These are phyloP conservation scores for Stenogyne calaminthoides DNA, from an alignment of 305 asterid species.

Conservation along the genomic window DNA sequence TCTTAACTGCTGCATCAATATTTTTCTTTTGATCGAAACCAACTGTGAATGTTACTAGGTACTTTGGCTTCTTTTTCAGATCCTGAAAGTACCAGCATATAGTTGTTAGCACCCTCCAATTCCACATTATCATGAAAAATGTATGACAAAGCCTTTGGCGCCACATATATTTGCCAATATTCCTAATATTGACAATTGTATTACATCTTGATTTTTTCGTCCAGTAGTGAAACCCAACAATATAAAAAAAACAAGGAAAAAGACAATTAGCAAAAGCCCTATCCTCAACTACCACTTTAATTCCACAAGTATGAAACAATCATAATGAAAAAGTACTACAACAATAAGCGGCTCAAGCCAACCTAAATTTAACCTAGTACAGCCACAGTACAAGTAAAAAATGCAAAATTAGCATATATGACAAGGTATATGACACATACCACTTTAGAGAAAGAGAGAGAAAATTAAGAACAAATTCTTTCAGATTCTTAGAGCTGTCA, in stretches of 20 bases:
- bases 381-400: neutral
- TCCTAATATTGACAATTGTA: conserved; percentile 19
- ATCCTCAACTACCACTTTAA: conserved; percentile 12
- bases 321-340: conserved; percentile 1
- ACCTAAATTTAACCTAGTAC: neutral
- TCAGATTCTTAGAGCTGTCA: conserved; percentile 13
- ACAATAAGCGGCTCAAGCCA: conserved; percentile 1
- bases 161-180: neutral
- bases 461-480: neutral
- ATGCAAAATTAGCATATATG: neutral
- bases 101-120: conserved; percentile 27
- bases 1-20: conserved; percentile 68
- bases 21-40: conserved; percentile 67
- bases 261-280: conserved; percentile 3
- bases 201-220: neutral
- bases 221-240: conserved; percentile 8
- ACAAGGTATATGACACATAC: conserved; percentile 1
- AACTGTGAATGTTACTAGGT: conserved; percentile 78
- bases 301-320: conserved; percentile 11
- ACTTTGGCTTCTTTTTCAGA: conserved; percentile 68
- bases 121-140: conserved; percentile 4
- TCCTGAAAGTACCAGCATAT: conserved; percentile 56
- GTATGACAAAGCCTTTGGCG: conserved; percentile 11
- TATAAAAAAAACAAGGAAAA: conserved; percentile 6
- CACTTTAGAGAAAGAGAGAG: conserved; percentile 8